Percentiles rank a stretch among this genome's conserved stretches.
Conservation (phyloP, 352 stramenopile species). For the Phytophthora fragariae region DNA sequence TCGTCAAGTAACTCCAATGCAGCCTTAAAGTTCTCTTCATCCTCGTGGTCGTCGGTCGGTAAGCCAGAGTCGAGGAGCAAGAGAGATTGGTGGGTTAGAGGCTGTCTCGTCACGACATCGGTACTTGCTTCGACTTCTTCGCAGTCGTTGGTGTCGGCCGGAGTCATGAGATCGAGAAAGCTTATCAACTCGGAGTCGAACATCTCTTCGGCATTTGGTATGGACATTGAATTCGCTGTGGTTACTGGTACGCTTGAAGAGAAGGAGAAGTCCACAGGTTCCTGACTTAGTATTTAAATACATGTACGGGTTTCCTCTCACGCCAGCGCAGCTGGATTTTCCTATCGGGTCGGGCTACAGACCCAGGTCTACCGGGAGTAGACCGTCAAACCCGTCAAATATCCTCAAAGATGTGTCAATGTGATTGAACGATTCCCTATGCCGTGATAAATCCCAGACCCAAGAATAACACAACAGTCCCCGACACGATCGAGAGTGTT, state of each 20-base stretch:
- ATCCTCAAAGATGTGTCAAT: too few species aligned
- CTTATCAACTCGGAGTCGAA: not conserved
- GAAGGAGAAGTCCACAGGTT: not conserved
- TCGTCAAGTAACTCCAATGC: conserved; percentile 22
- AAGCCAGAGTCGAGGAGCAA: not conserved
- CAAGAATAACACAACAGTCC: too few species aligned
- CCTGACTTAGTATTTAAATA: too few species aligned
- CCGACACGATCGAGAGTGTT: too few species aligned
- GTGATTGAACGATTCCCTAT: too few species aligned
- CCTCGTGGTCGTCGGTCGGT: not conserved
- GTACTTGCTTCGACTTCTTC: not conserved
- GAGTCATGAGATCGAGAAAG: not conserved
- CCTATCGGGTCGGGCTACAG: too few species aligned
- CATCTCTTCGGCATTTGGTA: not conserved
- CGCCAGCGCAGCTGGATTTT: too few species aligned
- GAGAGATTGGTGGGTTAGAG: not conserved
- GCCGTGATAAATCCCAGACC: too few species aligned
- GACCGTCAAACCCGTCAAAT: too few species aligned
- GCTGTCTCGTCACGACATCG: too few species aligned
- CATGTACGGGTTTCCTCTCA: too few species aligned
- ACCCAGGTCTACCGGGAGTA: too few species aligned
- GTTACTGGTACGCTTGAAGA: not conserved
- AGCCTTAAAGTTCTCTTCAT: conserved; percentile 4
- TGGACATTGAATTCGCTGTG: not conserved
- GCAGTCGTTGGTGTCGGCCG: not conserved